Base-by-base conservation (phyloP, 345 rosid species). In the Brassica juncea region DNA sequence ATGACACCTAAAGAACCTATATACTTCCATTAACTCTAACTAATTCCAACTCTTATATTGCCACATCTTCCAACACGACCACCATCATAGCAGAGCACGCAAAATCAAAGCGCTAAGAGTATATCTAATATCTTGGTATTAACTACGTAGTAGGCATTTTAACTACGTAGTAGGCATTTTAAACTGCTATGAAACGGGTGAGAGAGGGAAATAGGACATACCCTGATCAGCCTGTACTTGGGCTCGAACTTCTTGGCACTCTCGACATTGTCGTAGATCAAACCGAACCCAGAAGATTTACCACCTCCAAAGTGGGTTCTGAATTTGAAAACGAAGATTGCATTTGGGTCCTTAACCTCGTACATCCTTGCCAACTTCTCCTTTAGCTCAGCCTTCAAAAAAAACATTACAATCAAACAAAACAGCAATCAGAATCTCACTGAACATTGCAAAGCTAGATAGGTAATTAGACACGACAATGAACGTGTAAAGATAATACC, bases 291-390 rank as follows among this genome's bases (percentile, higher is more conserved):
- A 8, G 98, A 91, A 10, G 99, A 94, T 77, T 94, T 94, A 6
- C 99, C 99, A 65, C 99, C 99, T 71, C 99, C 99, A 77, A 94
- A 94, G 74, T 90, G 93, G 23, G 99, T 94, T 73, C 97, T 84
- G 82, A 94, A 94, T 86, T 94, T 91, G 83, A 92, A 94, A 16
- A 91, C 95, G 57, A 94, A 94, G 85, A 94, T 94, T 0, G 99
- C 81, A 73, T 92, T 92, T 0, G 92, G 85, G 80, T 92, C 98
- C 71, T 90, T 94, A 5, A 92, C 99, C 14, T 91, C 97, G 7
- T 94, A 94, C 89, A 94, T 85, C 68, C 82, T 84, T 8, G 88
- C 80, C 30, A 94, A 84, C 88, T 91, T 94, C 83, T 92, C 97
- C 87, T 91, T 92, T 23, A 94, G 68, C 84, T 94, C 97, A 0